Evolutionary conservation across 345 rosid genomes (phyloP), one percentile per base, ranked within the genome.

Genomic region (Melaleuca quinquenervia): DNA sequence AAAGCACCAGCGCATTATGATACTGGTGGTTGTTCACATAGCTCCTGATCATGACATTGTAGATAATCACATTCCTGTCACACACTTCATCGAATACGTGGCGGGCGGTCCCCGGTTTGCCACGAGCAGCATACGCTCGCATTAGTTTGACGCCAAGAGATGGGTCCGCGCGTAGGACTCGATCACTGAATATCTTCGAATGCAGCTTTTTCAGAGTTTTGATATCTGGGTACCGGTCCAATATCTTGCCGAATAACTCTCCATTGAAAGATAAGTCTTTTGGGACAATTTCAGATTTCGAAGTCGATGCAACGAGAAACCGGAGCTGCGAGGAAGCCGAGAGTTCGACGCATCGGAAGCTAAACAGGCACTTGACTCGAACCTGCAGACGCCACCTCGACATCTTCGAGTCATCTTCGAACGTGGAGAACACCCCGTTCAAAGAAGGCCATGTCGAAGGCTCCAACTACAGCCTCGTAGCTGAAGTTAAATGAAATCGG

Each of bases 41-140:
- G 80, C 88, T 78, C 14, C 86, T 84, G 6, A 87, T 87, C 84
- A 87, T 84, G 62, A 84, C 88, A 78, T 78, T 87, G 29, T 84
- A 87, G 84, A 84, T 29, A 75, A 87, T 48, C 52, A 87, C 88
- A 56, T 84, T 74, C 86, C 56, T 87, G 26, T 87, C 84, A 21
- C 64, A 24, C 70, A 84, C 44, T 87, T 80, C 84, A 50, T 76
- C 88, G 44, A 84, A 87, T 84, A 87, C 50, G 14, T 49, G 58
- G 84, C 86, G 84, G 29, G 86, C 86, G 15, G 44, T 48, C 12
- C 16, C 75, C 3, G 88, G 75, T 48, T 44, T 54, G 50, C 88
- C 86, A 0, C 80, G 27, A 6, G 88, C 88, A 14, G 88, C 86
- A 56, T 78, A 84, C 3, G 86, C 86, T 45, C 86, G 78, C 86